Conservation (phyloP, 1,284 basidiomycete genomes). For the Moesziomyces sp. region DNA sequence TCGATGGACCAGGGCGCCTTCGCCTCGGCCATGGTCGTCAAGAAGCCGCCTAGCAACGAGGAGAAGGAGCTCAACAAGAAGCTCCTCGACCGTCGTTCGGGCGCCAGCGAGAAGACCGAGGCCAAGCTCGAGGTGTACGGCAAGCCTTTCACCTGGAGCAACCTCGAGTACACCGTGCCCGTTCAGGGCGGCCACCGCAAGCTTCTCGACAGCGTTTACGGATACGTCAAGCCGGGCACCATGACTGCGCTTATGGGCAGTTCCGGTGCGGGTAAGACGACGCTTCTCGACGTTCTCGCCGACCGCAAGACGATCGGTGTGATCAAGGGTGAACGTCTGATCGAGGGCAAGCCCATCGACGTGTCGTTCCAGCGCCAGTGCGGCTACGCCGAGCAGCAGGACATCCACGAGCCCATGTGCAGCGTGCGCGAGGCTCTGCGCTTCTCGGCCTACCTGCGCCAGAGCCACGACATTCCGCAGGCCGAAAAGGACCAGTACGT, state of each 20-base stretch:
- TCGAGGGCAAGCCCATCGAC: slow-evolving; percentile 80
- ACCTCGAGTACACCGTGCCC: slow-evolving; percentile 70
- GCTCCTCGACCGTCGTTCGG: slow-evolving; percentile 29
- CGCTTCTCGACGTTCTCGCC: slow-evolving; percentile 82
- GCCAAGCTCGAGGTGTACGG: slow-evolving; percentile 56
- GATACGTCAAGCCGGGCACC: slow-evolving; percentile 82
- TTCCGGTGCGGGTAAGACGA: slow-evolving; percentile 75
- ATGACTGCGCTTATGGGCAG: slow-evolving; percentile 80
- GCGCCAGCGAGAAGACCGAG: slow-evolving; percentile 45
- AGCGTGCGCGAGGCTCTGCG: slow-evolving; percentile 84
- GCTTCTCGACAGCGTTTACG: slow-evolving; percentile 81
- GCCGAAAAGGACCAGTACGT: slow-evolving; percentile 84
- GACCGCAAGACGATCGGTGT: slow-evolving; percentile 82
- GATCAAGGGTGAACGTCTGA: slow-evolving; percentile 80
- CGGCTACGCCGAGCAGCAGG: slow-evolving; percentile 81
- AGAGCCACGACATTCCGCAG: slow-evolving; percentile 76
- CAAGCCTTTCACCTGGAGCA: slow-evolving; percentile 69
- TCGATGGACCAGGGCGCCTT: slow-evolving; percentile 53
- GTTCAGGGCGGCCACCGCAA: slow-evolving; percentile 73
- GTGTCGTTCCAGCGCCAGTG: slow-evolving; percentile 78
- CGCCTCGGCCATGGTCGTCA: slow-evolving; percentile 63
- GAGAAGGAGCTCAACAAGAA: slow-evolving; percentile 47
- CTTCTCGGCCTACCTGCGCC: slow-evolving; percentile 84
- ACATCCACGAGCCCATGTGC: slow-evolving; percentile 82
- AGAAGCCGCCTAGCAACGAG: slow-evolving; percentile 48